A percentile compares a stretch with the other conserved stretches of the same genome.
Evolutionary conservation across 1,139 yeast species (phyloP).

Genomic region (Hyphopichia khmerensis): DNA sequence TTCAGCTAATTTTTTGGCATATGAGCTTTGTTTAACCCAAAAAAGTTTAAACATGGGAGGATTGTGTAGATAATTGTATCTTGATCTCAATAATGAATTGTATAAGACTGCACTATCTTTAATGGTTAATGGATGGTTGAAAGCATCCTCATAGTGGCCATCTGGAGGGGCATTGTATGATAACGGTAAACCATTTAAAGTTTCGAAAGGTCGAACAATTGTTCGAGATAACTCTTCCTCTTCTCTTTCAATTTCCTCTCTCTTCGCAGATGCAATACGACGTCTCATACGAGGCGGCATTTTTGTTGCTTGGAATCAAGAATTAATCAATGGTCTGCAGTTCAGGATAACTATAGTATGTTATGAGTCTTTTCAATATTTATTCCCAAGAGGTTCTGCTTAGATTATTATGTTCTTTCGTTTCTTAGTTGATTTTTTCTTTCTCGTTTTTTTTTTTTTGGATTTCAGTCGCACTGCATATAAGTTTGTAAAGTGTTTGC

Average conservation of each 20-base stretch:
- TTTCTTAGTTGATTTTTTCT: too few relatives aligned
- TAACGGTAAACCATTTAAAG: conserved; percentile 69
- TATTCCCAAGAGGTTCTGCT: too few relatives aligned
- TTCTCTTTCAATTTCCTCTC: conserved; percentile 50
- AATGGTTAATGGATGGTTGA: conserved; percentile 66
- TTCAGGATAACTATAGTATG: too few relatives aligned
- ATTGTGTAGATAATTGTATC: conserved; percentile 70
- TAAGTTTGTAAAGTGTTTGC: neutral
- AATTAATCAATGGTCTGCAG: too few relatives aligned
- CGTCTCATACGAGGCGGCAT: conserved; percentile 50
- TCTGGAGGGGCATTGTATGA: conserved; percentile 63
- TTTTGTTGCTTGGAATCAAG: neutral
- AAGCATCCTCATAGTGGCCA: conserved; percentile 42
- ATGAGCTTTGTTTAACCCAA: conserved; percentile 68
- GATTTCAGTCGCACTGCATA: neutral
- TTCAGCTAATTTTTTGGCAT: conserved; percentile 41
- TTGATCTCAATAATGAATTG: conserved; percentile 70
- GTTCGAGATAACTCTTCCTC: conserved; percentile 42
- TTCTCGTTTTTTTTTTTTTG: neutral
- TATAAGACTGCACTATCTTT: conserved; percentile 73
- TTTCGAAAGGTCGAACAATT: conserved; percentile 63
- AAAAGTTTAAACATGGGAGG: conserved; percentile 72
- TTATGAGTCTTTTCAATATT: too few relatives aligned
- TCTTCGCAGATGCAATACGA: conserved; percentile 46
- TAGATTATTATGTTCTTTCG: too few relatives aligned